Base-by-base conservation (phyloP, 2,329 filamentous ascomycete species). In the Bipolaris zeicola region DNA sequence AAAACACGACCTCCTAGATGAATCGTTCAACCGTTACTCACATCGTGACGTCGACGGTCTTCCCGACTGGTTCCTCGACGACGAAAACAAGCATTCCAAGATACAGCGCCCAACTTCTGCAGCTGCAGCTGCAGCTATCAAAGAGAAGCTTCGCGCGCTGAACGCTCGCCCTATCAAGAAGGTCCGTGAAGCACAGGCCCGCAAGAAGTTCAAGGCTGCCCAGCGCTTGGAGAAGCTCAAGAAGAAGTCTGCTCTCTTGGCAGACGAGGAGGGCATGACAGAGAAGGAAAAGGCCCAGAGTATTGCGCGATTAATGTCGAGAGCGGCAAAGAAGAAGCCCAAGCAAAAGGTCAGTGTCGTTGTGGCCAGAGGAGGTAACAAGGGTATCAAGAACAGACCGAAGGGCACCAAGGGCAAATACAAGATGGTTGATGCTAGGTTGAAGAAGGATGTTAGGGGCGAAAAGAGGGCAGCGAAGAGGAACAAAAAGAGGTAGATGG, bases 161-260 rank as follows among this genome's bases (percentile, higher is more conserved):
- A 98, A 99, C 75, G 95, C 94, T 6, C 87, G 95, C 31, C 95
- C 95, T 0, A 98, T 98, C 85, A 99, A 99, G 85, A 99, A 99
- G 82, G 95, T 99, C 31, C 89, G 91, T 67, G 95, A 99, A 79
- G 95, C 95, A 22, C 93, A 96, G 79, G 94, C 93, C 34, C 85
- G 95, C 57, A 99, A 99, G 87, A 98, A 97, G 81, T 89, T 96
- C 78, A 96, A 96, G 84, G 88, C 93, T 7, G 94, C 92, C 0
- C 91, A 96, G 78, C 85, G 86, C 55, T 79, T 99, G 28, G 95
- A 99, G 84, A 97, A 96, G 81, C 81, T 99, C 62, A 91, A 92
- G 81, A 96, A 96, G 87, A 99, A 99, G 85, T 91, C 88, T n/a
- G 93, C 96, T 37, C 79, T 96, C 68, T 79, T 99, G 48, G 89